A percentile compares a stretch with the other conserved stretches of the same genome.
These are phyloP conservation scores for Epicoccum sorghinum DNA, from an alignment of 2,329 filamentous ascomycete genomes.

Conservation along the genomic window DNA sequence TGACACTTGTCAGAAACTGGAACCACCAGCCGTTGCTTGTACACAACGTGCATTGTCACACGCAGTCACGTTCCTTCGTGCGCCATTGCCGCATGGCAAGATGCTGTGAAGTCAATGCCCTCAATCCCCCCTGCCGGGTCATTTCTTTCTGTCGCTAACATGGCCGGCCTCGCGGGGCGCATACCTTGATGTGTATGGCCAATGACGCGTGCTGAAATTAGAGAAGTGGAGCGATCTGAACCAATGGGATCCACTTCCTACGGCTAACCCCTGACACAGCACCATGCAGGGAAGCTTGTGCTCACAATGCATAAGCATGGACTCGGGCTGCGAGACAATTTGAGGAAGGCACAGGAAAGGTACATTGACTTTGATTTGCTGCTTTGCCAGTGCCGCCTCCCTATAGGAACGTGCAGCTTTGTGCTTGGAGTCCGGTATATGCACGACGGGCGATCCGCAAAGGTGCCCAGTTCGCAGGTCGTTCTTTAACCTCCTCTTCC, in stretches of 20 bases:
- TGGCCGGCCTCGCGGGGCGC: constrained; percentile 28
- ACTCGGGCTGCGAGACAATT: constrained; percentile 38
- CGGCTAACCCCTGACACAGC: constrained; percentile 25
- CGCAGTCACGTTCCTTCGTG: constrained; percentile 25
- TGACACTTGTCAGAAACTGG: constrained; percentile 8
- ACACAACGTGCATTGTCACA: constrained; percentile 23
- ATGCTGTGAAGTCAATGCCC: constrained; percentile 10
- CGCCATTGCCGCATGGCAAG: constrained; percentile 21
- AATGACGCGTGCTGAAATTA: constrained; percentile 21
- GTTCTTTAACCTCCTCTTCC: constrained; percentile 29
- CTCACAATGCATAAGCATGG: constrained; percentile 42
- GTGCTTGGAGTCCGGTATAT: constrained; percentile 34
- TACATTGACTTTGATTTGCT: constrained; percentile 36
- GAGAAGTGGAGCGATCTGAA: constrained; percentile 14
- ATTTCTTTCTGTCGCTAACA: constrained; percentile 33
- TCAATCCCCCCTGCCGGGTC: constrained; percentile 28
- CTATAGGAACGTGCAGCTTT: constrained; percentile 39
- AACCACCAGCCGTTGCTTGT: neutral
- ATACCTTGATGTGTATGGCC: constrained; percentile 29
- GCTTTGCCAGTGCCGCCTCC: constrained; percentile 32
- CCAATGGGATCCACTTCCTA: constrained; percentile 19
- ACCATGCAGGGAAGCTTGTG: constrained; percentile 41
- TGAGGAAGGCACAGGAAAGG: constrained; percentile 34
- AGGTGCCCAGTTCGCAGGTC: constrained; percentile 38
- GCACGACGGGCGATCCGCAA: constrained; percentile 41